A percentile compares a stretch with the other conserved stretches of the same genome.
phyloP scores from a whole-genome alignment of 2,329 filamentous ascomycete species.

The Clonostachys sp. region DNA sequence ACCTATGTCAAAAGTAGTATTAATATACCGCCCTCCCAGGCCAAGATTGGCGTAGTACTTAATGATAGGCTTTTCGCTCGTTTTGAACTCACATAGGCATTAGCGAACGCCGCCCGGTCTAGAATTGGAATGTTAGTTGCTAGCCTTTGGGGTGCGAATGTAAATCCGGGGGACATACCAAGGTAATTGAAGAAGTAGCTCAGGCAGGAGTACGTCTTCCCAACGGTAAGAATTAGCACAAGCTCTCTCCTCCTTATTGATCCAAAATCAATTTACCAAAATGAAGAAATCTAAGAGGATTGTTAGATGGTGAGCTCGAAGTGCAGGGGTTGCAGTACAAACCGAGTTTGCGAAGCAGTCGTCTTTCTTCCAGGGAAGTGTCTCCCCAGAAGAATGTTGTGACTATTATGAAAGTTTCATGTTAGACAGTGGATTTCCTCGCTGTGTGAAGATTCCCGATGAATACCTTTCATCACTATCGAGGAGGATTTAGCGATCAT shows the following conservation, averaged over 20 bases:
- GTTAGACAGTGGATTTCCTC: too few species aligned
- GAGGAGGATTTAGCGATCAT: too few species aligned
- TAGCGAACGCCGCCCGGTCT: constrained; percentile 18
- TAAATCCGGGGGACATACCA: not conserved
- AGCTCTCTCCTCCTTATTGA: not conserved
- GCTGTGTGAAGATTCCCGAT: too few species aligned
- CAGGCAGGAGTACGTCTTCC: constrained; percentile 23
- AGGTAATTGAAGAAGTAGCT: constrained; percentile 31
- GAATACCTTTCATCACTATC: too few species aligned
- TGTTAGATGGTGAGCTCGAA: not conserved
- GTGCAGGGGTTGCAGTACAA: not conserved
- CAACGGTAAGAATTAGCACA: not conserved
- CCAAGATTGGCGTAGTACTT: not conserved
- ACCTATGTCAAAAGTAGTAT: constrained; percentile 14
- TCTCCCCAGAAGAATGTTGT: too few species aligned
- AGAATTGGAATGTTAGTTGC: not conserved
- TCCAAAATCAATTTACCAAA: constrained; percentile 5
- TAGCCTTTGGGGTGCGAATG: not conserved
- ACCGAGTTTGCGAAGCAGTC: not conserved
- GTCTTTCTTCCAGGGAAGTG: not conserved
- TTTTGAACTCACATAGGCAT: not conserved
- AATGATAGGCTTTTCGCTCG: not conserved
- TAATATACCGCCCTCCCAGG: not conserved
- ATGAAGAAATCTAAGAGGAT: constrained; percentile 19
- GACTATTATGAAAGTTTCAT: too few species aligned